Evolutionary conservation across 106 monocot genomes (phyloP).

Genomic region (Gastrodia elata): DNA sequence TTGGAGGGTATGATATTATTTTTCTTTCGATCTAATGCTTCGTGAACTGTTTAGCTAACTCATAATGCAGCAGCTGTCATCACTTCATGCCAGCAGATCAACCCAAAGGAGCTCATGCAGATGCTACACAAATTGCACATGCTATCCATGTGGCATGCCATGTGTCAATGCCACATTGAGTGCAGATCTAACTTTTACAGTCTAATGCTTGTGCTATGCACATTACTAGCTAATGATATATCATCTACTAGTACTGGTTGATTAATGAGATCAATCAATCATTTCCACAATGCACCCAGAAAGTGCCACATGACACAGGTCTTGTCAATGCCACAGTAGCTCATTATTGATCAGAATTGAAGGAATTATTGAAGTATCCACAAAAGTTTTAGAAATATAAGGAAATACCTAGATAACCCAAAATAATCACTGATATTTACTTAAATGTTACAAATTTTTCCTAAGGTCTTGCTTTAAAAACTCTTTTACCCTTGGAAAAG

Average conservation of each 20-base stretch:
- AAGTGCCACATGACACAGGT: background rate
- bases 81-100: background rate
- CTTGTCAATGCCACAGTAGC: background rate
- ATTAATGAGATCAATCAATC: background rate
- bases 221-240: too few relatives aligned
- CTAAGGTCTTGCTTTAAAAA: background rate
- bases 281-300: background rate
- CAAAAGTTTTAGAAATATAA: background rate
- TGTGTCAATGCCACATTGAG: background rate
- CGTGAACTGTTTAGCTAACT: background rate
- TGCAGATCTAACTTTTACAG: background rate
- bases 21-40: too few relatives aligned
- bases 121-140: background rate
- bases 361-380: background rate
- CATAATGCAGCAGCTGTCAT: background rate
- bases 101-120: background rate
- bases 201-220: background rate
- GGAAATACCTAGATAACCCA: background rate
- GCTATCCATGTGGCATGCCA: background rate
- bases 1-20: too few relatives aligned
- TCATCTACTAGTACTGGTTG: background rate
- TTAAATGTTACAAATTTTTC: background rate
- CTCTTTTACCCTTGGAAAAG: background rate
- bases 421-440: background rate
- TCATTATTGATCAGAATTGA: background rate